phyloP scores from a whole-genome alignment of 805 yeast genomes.

The Saturnispora dispora region DNA sequence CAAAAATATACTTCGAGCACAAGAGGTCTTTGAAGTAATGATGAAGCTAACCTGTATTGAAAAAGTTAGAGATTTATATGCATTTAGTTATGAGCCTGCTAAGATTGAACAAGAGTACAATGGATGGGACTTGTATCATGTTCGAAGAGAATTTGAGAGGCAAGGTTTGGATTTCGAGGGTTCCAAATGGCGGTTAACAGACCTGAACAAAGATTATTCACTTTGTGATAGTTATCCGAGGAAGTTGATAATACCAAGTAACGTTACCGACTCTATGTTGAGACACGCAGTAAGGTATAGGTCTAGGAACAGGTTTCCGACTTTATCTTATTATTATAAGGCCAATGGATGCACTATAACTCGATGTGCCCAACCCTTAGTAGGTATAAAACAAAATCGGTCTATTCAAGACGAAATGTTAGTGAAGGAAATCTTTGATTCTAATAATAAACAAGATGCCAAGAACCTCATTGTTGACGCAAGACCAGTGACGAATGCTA shows the following conservation, averaged over 20 bases:
- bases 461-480: conserved; percentile 76
- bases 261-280: conserved; percentile 72
- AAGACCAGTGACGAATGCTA: conserved; percentile 87
- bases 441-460: conserved; percentile 34
- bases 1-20: conserved; percentile 44
- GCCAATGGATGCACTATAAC: conserved; percentile 70
- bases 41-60: conserved; percentile 53
- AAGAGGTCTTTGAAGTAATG: conserved; percentile 65
- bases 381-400: conserved; percentile 79
- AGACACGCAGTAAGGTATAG: conserved; percentile 79
- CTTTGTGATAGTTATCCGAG: conserved; percentile 74
- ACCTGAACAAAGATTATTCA: conserved; percentile 52
- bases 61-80: conserved; percentile 55
- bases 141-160: conserved; percentile 56
- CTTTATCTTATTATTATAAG: conserved; percentile 64
- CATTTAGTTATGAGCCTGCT: conserved; percentile 73
- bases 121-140: conserved; percentile 69
- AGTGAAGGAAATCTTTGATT: conserved; percentile 60
- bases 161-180: conserved; percentile 37
- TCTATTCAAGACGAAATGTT: conserved; percentile 88
- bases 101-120: conserved; percentile 50
- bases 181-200: conserved; percentile 58
- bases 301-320: conserved; percentile 80
- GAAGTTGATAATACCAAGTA: conserved; percentile 57
- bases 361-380: conserved; percentile 87